Base-by-base conservation (phyloP, 495 filamentous ascomycete species). In the Hypoxylon subgilvum region DNA sequence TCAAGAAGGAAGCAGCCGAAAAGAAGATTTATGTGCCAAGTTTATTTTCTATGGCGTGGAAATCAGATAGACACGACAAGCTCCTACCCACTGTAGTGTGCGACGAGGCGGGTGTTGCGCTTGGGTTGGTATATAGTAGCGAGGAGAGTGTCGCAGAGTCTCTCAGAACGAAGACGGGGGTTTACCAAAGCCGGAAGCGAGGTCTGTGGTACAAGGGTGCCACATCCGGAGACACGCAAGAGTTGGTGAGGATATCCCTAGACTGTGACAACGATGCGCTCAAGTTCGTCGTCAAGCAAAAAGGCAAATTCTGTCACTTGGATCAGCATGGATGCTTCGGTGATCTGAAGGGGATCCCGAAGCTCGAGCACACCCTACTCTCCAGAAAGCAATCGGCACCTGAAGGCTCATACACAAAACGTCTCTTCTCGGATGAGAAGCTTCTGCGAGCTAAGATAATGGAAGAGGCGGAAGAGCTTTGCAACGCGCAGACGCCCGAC, bases 161-260 rank as follows among this genome's bases (percentile, higher is more conserved):
- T 17, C 68, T 98, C 38, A 85, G 84, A 54, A 95, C 91, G 2
- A 92, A 92, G 43, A 88, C 86, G 1, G 94, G 94, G 21, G 94
- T 97, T 18, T 98, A 98, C 69, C 91, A 96, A 71, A 96, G 91
- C 70, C 81, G 94, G 27, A 96, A 96, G 77, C 85, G 93, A 4
- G 92, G 93, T 1, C 74, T 98, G 18, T 98, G 94, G 94, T 91
- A 95, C 74, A 98, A 98, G 74, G 94, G 94, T 17, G 90, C 92
- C 27, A 91, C 87, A 6, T 96, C 92, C 44, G 95, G 94, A 19
- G 92, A 97, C 70, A 88, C 87, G 1, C 94, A 98, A 70, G 86
- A 97, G 69, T 76, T 98, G 44, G 80, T 97, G 17, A 84, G 84
- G 28, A 85, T 98, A 61, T 86, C 89, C 3, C 73, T 89, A 18